A percentile compares a stretch with the other conserved stretches of the same genome.
phyloP scores from a whole-genome alignment of 108 stramenopile species.

The Cyclotella distinguenda region DNA sequence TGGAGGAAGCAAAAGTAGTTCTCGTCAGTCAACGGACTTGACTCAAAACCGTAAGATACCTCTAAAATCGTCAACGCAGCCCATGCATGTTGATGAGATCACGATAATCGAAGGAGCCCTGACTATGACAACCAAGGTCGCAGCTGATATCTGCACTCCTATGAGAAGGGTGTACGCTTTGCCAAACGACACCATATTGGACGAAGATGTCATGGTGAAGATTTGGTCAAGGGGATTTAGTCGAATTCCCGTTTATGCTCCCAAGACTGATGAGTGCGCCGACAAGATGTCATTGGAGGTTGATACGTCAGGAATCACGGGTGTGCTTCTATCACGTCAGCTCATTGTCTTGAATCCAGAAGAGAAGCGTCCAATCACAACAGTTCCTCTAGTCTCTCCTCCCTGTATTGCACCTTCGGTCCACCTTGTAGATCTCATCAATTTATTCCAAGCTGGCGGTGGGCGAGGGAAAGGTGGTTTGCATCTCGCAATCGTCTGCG shows the following conservation, averaged over 20 bases:
- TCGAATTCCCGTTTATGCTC: slow-evolving; percentile 67
- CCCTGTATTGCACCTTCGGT: slow-evolving; percentile 65
- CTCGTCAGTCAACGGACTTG: slow-evolving; percentile 11
- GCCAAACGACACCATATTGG: slow-evolving; percentile 55
- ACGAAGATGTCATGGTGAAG: slow-evolving; percentile 54
- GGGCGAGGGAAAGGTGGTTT: slow-evolving; percentile 42
- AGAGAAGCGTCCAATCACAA: slow-evolving; percentile 54
- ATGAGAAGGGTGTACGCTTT: slow-evolving; percentile 57
- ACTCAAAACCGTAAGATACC: slow-evolving; percentile 3
- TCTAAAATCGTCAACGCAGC: neutral
- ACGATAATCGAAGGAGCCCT: slow-evolving; percentile 80
- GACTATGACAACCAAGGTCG: slow-evolving; percentile 65
- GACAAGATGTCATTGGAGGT: neutral
- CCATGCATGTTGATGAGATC: slow-evolving; percentile 64
- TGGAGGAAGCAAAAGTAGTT: neutral
- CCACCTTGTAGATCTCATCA: slow-evolving; percentile 71
- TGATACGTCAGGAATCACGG: slow-evolving; percentile 44
- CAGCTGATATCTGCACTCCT: slow-evolving; percentile 63
- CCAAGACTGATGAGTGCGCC: neutral
- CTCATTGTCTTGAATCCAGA: slow-evolving; percentile 66
- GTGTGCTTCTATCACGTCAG: slow-evolving; percentile 60
- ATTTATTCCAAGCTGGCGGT: slow-evolving; percentile 72
- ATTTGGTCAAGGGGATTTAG: slow-evolving; percentile 70
- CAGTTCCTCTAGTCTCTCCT: slow-evolving; percentile 61
- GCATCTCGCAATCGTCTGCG: slow-evolving; percentile 79